Evolutionary conservation across 176 grass and related monocot genomes (phyloP), one percentile per base, ranked within the genome.

Genomic region (Saccharum spontaneum): DNA sequence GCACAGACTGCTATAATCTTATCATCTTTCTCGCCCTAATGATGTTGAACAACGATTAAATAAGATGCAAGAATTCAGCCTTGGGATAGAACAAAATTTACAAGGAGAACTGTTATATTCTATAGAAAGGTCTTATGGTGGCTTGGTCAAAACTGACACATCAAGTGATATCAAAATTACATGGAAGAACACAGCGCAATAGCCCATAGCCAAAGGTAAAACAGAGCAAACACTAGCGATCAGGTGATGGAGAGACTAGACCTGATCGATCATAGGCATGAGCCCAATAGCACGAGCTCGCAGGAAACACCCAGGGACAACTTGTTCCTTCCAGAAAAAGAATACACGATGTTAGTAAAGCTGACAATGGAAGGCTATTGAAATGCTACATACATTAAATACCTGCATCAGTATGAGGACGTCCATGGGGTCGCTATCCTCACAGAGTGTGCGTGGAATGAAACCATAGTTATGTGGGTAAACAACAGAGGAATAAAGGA

Each of bases 241-340:
- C n/a, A 22, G 40, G 33, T 75, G 73, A 75, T 54, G 50, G 33
- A 78, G 24, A 76, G 70, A 44, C 77, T 69, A 81, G 33, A 95
- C 97, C 97, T 98, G 97, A 85, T 98, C 97, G 82, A 98, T 98
- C 97, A 98, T 98, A 83, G 93, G 97, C 97, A 98, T 98, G 40
- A 98, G 87, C 20, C 97, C 97, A 89, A 98, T 98, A 76, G 97
- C 97, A 88, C 91, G 97, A 24, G 97, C 97, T 73, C 93, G 93
- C 77, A 98, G 86, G 83, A 92, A 98, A 70, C 91, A 95, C 30
- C 97, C 97, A 81, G 97, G 86, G 41, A 98, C 61, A 68, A 99
- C 97, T 57, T 89, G 97, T 79, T 98, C 97, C 97, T 98, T 67
- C 38, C 83, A 30, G 57, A 77, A 33, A 67, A 73, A 78, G 75